These are phyloP conservation scores for Canavalia ensiformis DNA, from an alignment of 306 rosid genomes.

Conservation along the genomic window DNA sequence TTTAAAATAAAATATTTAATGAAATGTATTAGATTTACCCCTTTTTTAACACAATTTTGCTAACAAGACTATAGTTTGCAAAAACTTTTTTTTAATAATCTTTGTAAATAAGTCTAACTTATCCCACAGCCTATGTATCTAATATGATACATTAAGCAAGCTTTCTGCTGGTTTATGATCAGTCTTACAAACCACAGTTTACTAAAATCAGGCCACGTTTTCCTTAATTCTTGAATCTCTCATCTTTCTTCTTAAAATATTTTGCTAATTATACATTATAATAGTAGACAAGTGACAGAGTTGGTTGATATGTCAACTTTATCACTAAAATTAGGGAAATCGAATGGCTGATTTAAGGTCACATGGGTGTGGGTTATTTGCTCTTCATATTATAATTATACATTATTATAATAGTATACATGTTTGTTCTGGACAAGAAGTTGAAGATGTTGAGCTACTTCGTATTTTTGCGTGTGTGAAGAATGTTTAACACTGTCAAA, in stretches of 20 bases:
- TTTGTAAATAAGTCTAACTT: slow-evolving; percentile 14
- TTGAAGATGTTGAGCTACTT: neutral
- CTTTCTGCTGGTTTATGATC: neutral
- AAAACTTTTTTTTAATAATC: neutral
- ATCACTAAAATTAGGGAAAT: slow-evolving; percentile 15
- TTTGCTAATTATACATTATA: neutral
- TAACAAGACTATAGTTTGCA: neutral
- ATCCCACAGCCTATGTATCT: neutral
- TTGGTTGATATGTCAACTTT: slow-evolving; percentile 31
- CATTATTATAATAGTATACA: neutral
- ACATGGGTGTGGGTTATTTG: slow-evolving; percentile 7
- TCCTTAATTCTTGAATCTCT: slow-evolving; percentile 16
- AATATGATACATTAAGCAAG: neutral
- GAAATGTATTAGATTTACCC: too few species aligned
- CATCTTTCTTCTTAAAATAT: slow-evolving; percentile 21
- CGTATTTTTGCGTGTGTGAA: neutral
- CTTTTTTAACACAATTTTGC: too few species aligned
- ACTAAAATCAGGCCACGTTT: neutral
- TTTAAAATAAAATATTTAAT: too few species aligned
- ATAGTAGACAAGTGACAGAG: neutral
- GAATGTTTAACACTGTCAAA: slow-evolving; percentile 18
- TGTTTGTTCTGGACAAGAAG: neutral
- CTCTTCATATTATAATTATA: neutral
- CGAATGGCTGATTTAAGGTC: neutral
- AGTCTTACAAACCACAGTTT: neutral